These are phyloP conservation scores for Solanum microdontum DNA, from an alignment of 257 asterid species.

Conservation along the genomic window DNA sequence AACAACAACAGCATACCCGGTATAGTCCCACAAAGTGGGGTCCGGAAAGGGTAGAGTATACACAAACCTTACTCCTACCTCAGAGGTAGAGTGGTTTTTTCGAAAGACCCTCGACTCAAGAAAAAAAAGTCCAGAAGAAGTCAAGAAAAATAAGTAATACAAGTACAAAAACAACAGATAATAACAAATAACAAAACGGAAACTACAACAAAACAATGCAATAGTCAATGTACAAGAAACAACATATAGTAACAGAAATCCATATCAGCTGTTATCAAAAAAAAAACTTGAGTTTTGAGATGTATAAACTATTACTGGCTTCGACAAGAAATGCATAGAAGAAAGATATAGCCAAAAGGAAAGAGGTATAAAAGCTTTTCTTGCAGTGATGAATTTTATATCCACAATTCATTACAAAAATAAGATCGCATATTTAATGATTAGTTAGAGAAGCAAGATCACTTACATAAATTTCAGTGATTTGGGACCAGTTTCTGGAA, in stretches of 20 bases:
- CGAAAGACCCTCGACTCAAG: not conserved
- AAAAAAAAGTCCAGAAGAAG: not conserved
- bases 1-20: not conserved
- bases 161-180: not conserved
- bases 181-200: not conserved
- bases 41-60: not conserved
- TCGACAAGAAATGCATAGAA: not conserved
- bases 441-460: not conserved
- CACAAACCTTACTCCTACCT: not conserved
- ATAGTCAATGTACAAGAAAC: not conserved
- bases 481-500: not conserved
- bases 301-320: not conserved
- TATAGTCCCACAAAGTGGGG: not conserved
- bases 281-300: not conserved
- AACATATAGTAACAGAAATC: not conserved
- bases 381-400: not conserved
- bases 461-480: not conserved
- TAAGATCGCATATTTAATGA: not conserved
- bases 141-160: not conserved
- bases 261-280: not conserved
- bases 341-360: not conserved
- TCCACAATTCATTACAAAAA: not conserved
- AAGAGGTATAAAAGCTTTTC: not conserved
- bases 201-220: not conserved
- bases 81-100: not conserved